phyloP scores from a whole-genome alignment of 805 yeast genomes.

The Zygoascus bituminiphila region DNA sequence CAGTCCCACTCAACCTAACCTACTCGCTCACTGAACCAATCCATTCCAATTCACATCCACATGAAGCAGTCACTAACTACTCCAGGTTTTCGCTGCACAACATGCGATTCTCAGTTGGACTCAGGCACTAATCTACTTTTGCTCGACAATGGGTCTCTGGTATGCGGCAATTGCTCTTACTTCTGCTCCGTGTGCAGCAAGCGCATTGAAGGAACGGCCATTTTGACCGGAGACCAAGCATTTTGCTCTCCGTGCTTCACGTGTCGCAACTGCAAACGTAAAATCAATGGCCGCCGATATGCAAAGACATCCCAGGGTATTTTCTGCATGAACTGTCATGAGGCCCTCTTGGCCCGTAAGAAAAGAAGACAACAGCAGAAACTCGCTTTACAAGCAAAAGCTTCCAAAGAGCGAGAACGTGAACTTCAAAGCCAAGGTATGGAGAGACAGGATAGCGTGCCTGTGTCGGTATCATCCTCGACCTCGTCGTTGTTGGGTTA shows the following conservation, averaged over 20 bases:
- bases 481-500: background rate
- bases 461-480: background rate
- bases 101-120: slow-evolving; percentile 69
- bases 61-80: slow-evolving; percentile 8
- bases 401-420: background rate
- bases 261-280: slow-evolving; percentile 78
- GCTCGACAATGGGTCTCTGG: slow-evolving; percentile 83
- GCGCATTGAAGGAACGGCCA: slow-evolving; percentile 88
- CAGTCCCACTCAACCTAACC: background rate
- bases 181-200: slow-evolving; percentile 76
- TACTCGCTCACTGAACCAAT: too few species aligned
- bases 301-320: slow-evolving; percentile 90
- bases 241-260: slow-evolving; percentile 85
- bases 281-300: slow-evolving; percentile 80
- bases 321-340: slow-evolving; percentile 90
- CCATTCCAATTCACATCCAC: background rate
- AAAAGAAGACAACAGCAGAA: slow-evolving; percentile 33
- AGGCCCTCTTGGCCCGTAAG: slow-evolving; percentile 67
- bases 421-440: background rate
- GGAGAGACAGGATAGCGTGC: background rate
- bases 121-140: slow-evolving; percentile 86
- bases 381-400: background rate
- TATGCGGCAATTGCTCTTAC: slow-evolving; percentile 89
- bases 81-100: slow-evolving; percentile 65
- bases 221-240: slow-evolving; percentile 90